Evolutionary conservation across 2,329 filamentous ascomycete genomes (phyloP).

Genomic region (Hypoxylon sp.): DNA sequence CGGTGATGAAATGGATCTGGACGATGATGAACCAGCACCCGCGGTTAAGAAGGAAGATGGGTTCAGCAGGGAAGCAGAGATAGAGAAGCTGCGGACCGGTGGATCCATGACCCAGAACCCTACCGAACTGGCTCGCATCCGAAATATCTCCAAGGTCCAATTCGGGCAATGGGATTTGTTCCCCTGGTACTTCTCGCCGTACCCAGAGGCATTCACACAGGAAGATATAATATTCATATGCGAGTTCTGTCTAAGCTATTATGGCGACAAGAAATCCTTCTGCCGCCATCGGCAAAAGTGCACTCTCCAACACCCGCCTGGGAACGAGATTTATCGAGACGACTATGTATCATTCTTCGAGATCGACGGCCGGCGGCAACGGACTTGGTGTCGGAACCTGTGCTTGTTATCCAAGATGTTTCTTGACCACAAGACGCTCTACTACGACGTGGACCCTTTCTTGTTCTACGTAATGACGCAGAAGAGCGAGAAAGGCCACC

Average conservation of each 20-base stretch:
- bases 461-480: slow-evolving; percentile 98
- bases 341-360: slow-evolving; percentile 96
- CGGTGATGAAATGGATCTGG: slow-evolving; percentile 68
- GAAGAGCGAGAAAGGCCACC: slow-evolving; percentile 88
- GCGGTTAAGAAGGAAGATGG: slow-evolving; percentile 65
- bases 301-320: slow-evolving; percentile 89
- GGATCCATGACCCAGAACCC: slow-evolving; percentile 99
- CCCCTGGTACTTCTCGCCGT: slow-evolving; percentile 99
- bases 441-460: slow-evolving; percentile 99
- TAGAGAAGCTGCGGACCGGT: slow-evolving; percentile 93
- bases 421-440: slow-evolving; percentile 94
- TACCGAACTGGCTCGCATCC: slow-evolving; percentile 93
- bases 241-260: slow-evolving; percentile 96
- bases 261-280: slow-evolving; percentile 85
- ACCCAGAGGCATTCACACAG: slow-evolving; percentile 89
- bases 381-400: slow-evolving; percentile 96
- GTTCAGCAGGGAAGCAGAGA: slow-evolving; percentile 89
- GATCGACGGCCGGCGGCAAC: slow-evolving; percentile 93
- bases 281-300: slow-evolving; percentile 90
- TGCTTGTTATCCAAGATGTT: slow-evolving; percentile 97
- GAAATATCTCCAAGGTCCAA: slow-evolving; percentile 93
- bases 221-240: slow-evolving; percentile 95
- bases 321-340: slow-evolving; percentile 98
- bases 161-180: slow-evolving; percentile 94
- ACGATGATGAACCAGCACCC: slow-evolving; percentile 62